Evolutionary conservation across 1,139 yeast species (phyloP).

Genomic region (Yarrowia galli): DNA sequence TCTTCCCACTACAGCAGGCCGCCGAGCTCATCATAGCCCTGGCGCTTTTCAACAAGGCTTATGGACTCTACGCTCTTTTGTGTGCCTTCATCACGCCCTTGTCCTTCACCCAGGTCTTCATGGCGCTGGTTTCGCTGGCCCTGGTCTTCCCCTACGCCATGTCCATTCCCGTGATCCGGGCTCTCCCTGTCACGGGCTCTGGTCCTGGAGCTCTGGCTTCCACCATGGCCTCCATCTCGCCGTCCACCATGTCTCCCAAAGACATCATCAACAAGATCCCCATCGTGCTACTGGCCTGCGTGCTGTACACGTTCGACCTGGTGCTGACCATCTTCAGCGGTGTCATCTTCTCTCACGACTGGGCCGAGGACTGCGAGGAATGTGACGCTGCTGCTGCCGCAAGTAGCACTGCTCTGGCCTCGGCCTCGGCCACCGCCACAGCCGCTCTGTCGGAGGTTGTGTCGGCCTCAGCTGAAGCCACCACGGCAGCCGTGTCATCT

Average conservation of each 20-base stretch:
- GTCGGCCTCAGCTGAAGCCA: not conserved
- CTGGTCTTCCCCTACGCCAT: conserved; percentile 32
- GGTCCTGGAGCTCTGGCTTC: conserved; percentile 28
- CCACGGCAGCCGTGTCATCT: not conserved
- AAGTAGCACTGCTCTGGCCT: no score
- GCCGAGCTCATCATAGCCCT: conserved; percentile 36
- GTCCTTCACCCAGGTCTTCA: conserved; percentile 31
- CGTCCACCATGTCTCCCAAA: conserved; percentile 35
- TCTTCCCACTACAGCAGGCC: conserved; percentile 36
- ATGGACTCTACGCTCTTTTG: conserved; percentile 30
- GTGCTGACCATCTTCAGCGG: conserved; percentile 19
- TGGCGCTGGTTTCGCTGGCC: conserved; percentile 26
- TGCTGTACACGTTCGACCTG: conserved; percentile 28
- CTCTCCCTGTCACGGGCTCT: conserved; percentile 15
- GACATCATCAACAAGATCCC: conserved; percentile 36
- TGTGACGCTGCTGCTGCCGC: not conserved
- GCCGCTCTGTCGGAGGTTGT: not conserved
- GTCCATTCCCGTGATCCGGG: conserved; percentile 34
- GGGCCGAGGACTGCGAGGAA: conserved; percentile 23
- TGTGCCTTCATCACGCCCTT: conserved; percentile 33
- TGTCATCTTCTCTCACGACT: conserved; percentile 22
- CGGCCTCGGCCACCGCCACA: not conserved
- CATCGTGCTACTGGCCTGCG: conserved; percentile 28
- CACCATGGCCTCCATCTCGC: conserved; percentile 34
- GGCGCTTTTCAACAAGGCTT: conserved; percentile 38